phyloP scores from a whole-genome alignment of 2,329 filamentous ascomycete genomes.

The Furcasterigmium sp. region DNA sequence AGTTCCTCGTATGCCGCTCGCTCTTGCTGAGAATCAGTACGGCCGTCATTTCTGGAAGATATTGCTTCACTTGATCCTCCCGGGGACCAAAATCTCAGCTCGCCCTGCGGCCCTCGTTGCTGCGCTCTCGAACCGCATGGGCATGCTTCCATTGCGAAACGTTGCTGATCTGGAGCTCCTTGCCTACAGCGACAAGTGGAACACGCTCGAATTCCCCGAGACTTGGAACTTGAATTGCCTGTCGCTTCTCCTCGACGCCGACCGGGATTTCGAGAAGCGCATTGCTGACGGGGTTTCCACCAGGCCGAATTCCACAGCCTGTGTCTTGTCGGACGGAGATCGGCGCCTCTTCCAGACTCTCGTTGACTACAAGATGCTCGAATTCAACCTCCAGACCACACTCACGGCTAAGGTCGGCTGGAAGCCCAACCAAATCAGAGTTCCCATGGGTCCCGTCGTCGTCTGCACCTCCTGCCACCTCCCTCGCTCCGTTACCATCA shows the following conservation, averaged over 20 bases:
- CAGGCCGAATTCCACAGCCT: conserved; percentile 6
- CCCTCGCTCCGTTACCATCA: conserved; percentile 44
- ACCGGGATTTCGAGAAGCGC: conserved; percentile 26
- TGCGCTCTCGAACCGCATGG: conserved; percentile 41
- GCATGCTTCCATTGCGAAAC: conserved; percentile 32
- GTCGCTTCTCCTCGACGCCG: conserved; percentile 39
- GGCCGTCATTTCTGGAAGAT: conserved; percentile 39
- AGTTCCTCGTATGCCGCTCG: conserved; percentile 37
- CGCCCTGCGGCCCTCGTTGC: conserved; percentile 41
- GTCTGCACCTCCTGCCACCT: conserved; percentile 34
- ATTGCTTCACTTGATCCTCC: conserved; percentile 40
- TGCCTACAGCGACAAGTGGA: conserved; percentile 37
- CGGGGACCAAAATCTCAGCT: conserved; percentile 38
- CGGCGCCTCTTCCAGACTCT: conserved; percentile 35
- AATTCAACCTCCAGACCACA: conserved; percentile 38
- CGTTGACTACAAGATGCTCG: conserved; percentile 40
- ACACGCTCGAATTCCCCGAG: conserved; percentile 39
- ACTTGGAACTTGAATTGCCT: conserved; percentile 43
- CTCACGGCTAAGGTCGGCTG: conserved; percentile 37
- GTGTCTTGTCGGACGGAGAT: conserved; percentile 29
- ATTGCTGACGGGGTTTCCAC: conserved; percentile 15
- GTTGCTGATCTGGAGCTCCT: conserved; percentile 36
- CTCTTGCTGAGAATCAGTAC: conserved; percentile 28
- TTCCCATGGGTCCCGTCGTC: conserved; percentile 34
- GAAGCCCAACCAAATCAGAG: conserved; percentile 36